These are phyloP conservation scores for Kodamaea suecica DNA, from an alignment of 1,139 yeast species.

Conservation along the genomic window DNA sequence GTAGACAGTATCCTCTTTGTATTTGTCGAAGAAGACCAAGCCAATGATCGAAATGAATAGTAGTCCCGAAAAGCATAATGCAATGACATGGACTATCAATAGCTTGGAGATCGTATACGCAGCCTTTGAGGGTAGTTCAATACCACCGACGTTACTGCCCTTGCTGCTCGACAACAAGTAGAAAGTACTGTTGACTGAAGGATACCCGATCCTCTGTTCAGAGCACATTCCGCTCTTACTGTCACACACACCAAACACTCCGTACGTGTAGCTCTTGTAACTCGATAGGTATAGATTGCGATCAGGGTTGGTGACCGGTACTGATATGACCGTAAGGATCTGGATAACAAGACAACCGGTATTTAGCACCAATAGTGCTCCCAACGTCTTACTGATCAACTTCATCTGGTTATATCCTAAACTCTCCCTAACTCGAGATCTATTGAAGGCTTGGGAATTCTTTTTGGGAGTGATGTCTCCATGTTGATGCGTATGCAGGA, in stretches of 20 bases:
- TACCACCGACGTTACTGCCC: slow-evolving; percentile 20
- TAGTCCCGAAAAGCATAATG: slow-evolving; percentile 34
- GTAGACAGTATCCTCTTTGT: slow-evolving; percentile 4
- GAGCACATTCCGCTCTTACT: slow-evolving; percentile 27
- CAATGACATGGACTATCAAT: slow-evolving; percentile 45
- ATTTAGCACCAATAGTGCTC: slow-evolving; percentile 19
- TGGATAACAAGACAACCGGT: slow-evolving; percentile 35
- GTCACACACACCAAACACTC: slow-evolving; percentile 47
- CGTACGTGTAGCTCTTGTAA: slow-evolving; percentile 35
- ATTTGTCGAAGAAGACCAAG: slow-evolving; percentile 11
- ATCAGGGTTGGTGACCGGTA: slow-evolving; percentile 34
- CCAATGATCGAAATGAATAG: slow-evolving; percentile 21
- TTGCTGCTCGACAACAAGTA: slow-evolving; percentile 13
- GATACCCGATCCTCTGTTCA: slow-evolving; percentile 37
- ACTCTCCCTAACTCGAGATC: too few species aligned
- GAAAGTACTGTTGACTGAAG: slow-evolving; percentile 23
- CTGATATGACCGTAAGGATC: slow-evolving; percentile 42
- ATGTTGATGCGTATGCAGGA: too few species aligned
- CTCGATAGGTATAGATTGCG: slow-evolving; percentile 28
- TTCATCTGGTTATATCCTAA: too few species aligned
- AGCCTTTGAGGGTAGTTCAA: slow-evolving; percentile 41
- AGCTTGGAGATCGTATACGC: slow-evolving; percentile 41
- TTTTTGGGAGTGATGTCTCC: too few species aligned
- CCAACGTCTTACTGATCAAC: slow-evolving; percentile 28
- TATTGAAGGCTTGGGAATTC: too few species aligned